Base-by-base conservation (phyloP, 352 stramenopile genomes). In the Phytophthora sp. region DNA sequence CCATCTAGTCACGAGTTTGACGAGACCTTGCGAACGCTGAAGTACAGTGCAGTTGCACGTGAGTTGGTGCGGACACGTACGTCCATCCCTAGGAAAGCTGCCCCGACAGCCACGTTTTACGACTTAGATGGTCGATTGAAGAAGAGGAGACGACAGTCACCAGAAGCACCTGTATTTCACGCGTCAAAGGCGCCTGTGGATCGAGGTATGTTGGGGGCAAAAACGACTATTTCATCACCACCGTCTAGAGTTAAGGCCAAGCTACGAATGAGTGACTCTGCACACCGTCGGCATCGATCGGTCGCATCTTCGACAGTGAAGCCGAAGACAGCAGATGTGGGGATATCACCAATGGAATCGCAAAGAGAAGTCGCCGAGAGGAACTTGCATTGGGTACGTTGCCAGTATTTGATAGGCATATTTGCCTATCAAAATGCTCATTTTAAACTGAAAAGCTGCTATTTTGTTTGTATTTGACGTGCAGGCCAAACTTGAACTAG, bases 11-110 rank as follows among this genome's bases (percentile, higher is more conserved):
- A 89, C 53, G 96, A 99, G 57, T 99, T 98, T 74, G 95, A 99
- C 49, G 97, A 99, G 62, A 99, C 96, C 2, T 79, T 98, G 26
- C 95, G 98, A 18, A 98, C 98, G 12, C 76, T 99, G 2, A 90
- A 94, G 44, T 99, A 99, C 71, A 98, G 95, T 31, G 86, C 91
- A 0, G 85, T 97, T 56, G 94, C 96, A 4, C 90, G 92, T 20
- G 93, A 96, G 49, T 84, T 99, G 15, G 91, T 96, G 38, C 86
- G 96, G 9, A 65, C 64, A 9, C 74, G 71, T 6, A 67, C 63
- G 1, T 79, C 70, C 1, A 74, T 78, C n/a, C 57, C 73, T 0
- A 70, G 66, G 24, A 89, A 77, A 44, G 55, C 64, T 49, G 60
- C 69, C 13, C 49, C 70, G 18, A 53, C 69, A 11, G 61, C 77